A percentile compares a stretch with the other conserved stretches of the same genome.
These are phyloP conservation scores for Cryptococcus sp. DNA, from an alignment of 1,284 basidiomycete genomes.

Conservation along the genomic window DNA sequence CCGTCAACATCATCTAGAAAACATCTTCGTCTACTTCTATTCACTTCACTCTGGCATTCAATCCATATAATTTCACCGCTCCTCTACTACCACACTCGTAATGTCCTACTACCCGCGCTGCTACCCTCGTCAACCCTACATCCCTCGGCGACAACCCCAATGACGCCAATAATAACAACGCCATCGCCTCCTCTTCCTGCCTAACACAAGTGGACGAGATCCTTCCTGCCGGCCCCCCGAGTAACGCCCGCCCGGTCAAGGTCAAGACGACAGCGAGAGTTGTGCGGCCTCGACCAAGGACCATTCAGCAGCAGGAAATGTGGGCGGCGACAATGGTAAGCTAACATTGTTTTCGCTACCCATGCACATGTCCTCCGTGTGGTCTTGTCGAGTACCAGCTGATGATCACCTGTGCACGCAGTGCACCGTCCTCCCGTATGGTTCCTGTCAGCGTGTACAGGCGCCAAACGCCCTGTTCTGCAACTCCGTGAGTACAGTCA, in stretches of 20 bases:
- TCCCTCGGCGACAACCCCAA: not conserved
- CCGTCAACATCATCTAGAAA: not conserved
- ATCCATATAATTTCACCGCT: not conserved
- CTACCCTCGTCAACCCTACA: conserved; percentile 4
- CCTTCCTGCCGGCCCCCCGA: not conserved
- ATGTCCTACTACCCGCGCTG: conserved; percentile 8
- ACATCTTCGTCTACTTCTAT: not conserved
- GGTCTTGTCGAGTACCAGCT: not conserved
- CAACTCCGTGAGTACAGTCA: conserved; percentile 12
- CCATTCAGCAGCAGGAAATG: conserved; percentile 2
- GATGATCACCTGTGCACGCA: not conserved
- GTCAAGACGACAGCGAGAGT: conserved; percentile 4
- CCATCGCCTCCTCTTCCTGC: conserved; percentile 13
- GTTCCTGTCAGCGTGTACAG: conserved; percentile 12
- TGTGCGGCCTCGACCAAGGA: conserved; percentile 4
- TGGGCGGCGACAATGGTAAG: not conserved
- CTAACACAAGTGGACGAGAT: conserved; percentile 4
- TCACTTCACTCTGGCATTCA: not conserved
- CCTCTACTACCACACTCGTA: not conserved
- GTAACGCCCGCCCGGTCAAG: conserved; percentile 8
- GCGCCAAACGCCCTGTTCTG: conserved; percentile 16
- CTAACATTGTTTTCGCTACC: not conserved
- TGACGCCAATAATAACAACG: not conserved
- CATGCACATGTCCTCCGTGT: not conserved
- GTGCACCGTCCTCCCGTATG: conserved; percentile 17